phyloP scores from a whole-genome alignment of 164 flowering plant genomes.

The Berberis vulgaris region DNA sequence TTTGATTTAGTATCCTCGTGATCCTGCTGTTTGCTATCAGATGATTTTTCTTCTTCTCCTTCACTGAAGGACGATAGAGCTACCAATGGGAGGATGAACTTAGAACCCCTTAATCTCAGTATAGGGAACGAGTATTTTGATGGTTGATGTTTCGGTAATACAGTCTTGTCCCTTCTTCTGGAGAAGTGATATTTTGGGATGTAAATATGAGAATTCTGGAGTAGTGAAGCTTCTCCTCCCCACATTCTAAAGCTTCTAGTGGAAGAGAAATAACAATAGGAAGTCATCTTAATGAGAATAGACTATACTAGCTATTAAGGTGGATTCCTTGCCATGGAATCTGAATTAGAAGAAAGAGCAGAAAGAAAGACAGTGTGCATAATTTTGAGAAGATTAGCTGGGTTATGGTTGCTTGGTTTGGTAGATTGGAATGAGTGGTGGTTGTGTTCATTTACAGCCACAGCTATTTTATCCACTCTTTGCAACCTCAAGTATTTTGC shows the following conservation, averaged over 20 bases:
- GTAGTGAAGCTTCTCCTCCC: too few species aligned
- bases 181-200: constrained; percentile 13
- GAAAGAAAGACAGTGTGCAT: constrained; percentile 10
- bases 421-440: constrained; percentile 34
- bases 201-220: constrained; percentile 17
- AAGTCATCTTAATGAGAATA: neutral
- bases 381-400: constrained; percentile 15
- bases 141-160: constrained; percentile 8
- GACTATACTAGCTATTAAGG: constrained; percentile 20
- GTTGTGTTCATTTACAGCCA: constrained; percentile 6
- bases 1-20: constrained; percentile 9
- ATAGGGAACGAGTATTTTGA: constrained; percentile 16
- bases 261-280: neutral
- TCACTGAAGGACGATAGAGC: constrained; percentile 50
- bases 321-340: constrained; percentile 38
- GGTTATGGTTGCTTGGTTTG: constrained; percentile 1
- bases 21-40: neutral
- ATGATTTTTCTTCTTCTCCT: constrained; percentile 22
- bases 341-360: constrained; percentile 12
- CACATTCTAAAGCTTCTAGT: constrained; percentile 8
- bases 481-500: neutral
- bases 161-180: constrained; percentile 16
- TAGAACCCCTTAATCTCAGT: constrained; percentile 14
- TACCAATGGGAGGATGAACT: constrained; percentile 36
- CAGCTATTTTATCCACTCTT: constrained; percentile 4